Base-by-base conservation (phyloP, 108 stramenopile genomes). In the Cyclotella baltica region DNA sequence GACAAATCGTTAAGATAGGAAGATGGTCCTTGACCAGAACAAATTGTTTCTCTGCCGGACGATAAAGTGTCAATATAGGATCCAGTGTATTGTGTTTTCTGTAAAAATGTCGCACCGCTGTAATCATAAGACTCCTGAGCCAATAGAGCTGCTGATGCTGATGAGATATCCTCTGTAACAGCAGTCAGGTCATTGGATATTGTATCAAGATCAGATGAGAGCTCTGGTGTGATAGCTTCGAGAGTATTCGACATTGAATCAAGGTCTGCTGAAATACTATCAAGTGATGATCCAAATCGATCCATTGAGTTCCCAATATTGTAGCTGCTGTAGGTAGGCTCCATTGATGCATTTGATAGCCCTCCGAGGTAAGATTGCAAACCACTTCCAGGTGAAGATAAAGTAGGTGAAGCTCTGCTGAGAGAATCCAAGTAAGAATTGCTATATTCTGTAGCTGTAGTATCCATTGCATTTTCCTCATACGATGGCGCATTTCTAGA, bases 381-480 rank as follows among this genome's bases (percentile, higher is more conserved):
- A 16, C 59, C 59, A 2, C 13, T 22, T 18, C 59, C 31, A 15
- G 59, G 34, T 33, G 33, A n/a, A 48, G 47, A n/a, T 48, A 6
- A 6, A 1, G 47, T 61, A 2, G 59, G 20, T 33, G 31, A 61
- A 34, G 30, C 33, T 18, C 16, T 61, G 31, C 59, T 1, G 1
- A 61, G 59, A 2, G 59, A 61, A 61, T 61, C 59, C 6, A 61
- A n/a, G 59, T 61, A 61, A 33, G 59, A 61, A 55, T 10, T 27
- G 10, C 25, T 55, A 23, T 2, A 10, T 3, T 22, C 33, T 10
- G 25, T 58, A 34, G 33, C 59, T 33, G 13, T 34, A 8, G 59
- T 33, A 34, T 61, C 31, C 10, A 61, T 61, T 31, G 31, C 1
- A 34, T 61, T 9, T 33, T 31, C 59, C 31, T 22, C 15, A n/a